Evolutionary conservation across 192 early-diverging fungal species (phyloP), one percentile per base, ranked within the genome.

Genomic region (Coemansia reversa): DNA sequence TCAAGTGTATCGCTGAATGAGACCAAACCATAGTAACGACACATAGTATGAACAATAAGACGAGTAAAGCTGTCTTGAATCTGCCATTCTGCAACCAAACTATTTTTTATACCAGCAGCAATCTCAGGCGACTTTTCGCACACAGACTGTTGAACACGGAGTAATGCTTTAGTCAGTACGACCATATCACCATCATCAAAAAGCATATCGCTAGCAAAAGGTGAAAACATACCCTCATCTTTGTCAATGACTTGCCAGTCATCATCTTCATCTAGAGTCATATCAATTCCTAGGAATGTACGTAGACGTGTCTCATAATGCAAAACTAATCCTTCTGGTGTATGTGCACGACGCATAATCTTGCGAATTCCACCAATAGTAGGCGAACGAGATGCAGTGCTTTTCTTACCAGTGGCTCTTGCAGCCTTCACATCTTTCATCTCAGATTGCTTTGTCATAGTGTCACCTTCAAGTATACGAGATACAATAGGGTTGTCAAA

Each of bases 21-120:
- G 11, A 79, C 76, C 45, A 79, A 53, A 4, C 76, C 76, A 55
- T 79, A 79, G 64, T 79, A 79, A 63, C 76, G 70, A 29, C 76
- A 79, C 76, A 79, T 79, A 24, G 63, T 74, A 42, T 79, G 76
- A 14, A 79, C 71, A 25, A 79, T 58, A 6, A 79, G 70, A 14
- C 76, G 66, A 27, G 70, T 67, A 30, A 74, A 79, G 67, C 76
- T 79, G 50, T 79, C 76, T 27, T 72, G 63, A 29, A 79, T 62
- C 3, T 47, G 19, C 76, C 76, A 79, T 33, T 79, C 63, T 0
- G 76, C 45, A 12, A 79, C 76, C 51, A 79, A 33, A 27, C 55
- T 58, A 61, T 56, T 63, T 49, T 65, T 70, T 28, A 79, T 63
- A 8, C 76, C 76, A 5, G 67, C 71, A 11, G 58, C 60, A 55